These are phyloP conservation scores for Backusella luteola DNA, from an alignment of 192 early-diverging fungal species.

Conservation along the genomic window DNA sequence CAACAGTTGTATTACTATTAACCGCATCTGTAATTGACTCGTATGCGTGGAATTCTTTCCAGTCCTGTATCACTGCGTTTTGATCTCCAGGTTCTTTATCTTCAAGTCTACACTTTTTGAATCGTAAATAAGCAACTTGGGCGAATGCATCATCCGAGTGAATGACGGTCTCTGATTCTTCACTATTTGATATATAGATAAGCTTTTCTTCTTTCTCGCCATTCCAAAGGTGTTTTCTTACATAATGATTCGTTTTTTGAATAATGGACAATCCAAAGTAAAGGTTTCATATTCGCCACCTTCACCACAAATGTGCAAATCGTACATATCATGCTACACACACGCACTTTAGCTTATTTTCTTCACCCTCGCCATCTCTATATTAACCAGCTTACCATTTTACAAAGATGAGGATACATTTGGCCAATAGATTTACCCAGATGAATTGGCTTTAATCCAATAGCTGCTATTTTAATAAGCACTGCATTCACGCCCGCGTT, in stretches of 20 bases:
- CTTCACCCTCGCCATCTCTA: neutral
- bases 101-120: constrained; percentile 67
- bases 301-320: constrained; percentile 91
- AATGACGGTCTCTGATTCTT: constrained; percentile 66
- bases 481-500: constrained; percentile 74
- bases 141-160: constrained; percentile 85
- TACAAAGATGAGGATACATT: constrained; percentile 74
- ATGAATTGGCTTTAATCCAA: constrained; percentile 70
- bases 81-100: constrained; percentile 51
- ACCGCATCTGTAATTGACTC: constrained; percentile 7
- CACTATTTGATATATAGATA: constrained; percentile 39
- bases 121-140: constrained; percentile 76
- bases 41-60: constrained; percentile 18
- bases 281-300: constrained; percentile 98
- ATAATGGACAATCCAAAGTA: constrained; percentile 90
- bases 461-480: constrained; percentile 90
- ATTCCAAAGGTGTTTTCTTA: constrained; percentile 36
- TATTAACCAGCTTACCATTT: constrained; percentile 45
- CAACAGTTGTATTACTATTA: neutral
- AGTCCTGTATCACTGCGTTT: neutral
- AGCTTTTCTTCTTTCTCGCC: neutral
- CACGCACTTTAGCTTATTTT: neutral
- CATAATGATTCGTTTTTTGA: constrained; percentile 81
- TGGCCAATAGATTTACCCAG: constrained; percentile 78
- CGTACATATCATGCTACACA: constrained; percentile 67